Base-by-base conservation (phyloP, 2,329 filamentous ascomycete genomes). In the Emergomyces orientalis region DNA sequence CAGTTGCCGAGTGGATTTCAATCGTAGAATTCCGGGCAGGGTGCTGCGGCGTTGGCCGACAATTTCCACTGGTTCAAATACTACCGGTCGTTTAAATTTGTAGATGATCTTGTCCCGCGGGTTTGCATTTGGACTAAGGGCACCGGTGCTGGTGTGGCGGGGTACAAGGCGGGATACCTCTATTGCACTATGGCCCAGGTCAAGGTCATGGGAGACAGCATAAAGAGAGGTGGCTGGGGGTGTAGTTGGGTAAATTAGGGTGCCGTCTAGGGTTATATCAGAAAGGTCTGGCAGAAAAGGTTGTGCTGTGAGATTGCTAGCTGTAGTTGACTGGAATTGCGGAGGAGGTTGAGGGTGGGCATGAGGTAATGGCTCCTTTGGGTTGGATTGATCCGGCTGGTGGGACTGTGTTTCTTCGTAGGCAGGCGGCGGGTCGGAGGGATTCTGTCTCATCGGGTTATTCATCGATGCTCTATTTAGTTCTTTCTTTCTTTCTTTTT, bases 21-120 rank as follows among this genome's bases (percentile, higher is more conserved):
- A 52, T 49, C 37, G 47, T 4, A 66, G 27, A 14, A 27, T 55
- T 1, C 65, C 65, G 2, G 65, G 56, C 3, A 67, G 47, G 13
- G 65, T 62, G 59, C 62, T 64, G 27, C 63, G 63, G 30, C 66
- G 63, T 34, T 64, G 63, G 11, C 65, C 66, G n/a, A 45, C 34
- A 22, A 67, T 67, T 62, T 67, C 66, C 14, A 66, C 63, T 3
- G 54, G 58, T 9, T 58, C 57, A 22, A 58, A 63, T 30, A 67
- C 37, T 5, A 62, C 9, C 17, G 58, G 55, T 49, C 65, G 66
- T 14, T 22, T 62, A 60, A 66, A 67, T n/a, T 60, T 62, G 45
- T 67, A 67, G 34, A 67, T 61, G 19, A 43, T 39, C 41, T 66
- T 67, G 34, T 65, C 56, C 3, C 63, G 63, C 27, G 59, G 51